Conservation (phyloP, 106 monocot genomes). For the Amphibolis antarctica region DNA sequence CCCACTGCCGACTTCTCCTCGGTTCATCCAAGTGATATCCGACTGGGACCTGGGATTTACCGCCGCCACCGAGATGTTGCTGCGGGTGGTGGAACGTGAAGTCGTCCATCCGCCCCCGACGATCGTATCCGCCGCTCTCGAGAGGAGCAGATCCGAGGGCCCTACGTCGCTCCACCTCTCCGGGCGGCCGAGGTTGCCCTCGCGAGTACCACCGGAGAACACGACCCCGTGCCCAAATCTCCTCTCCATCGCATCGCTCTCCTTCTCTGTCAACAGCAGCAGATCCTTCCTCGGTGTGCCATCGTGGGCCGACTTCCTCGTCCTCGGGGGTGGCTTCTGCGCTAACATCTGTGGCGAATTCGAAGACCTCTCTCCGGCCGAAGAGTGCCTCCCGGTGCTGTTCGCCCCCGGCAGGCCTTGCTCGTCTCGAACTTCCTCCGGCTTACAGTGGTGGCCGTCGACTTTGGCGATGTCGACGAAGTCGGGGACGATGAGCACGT, state of each 20-base stretch:
- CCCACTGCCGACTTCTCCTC: not conserved
- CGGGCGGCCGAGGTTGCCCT: not conserved
- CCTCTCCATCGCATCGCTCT: constrained; percentile 17
- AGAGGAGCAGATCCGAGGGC: constrained; percentile 68
- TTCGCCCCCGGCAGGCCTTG: constrained; percentile 9
- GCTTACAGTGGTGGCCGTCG: not conserved
- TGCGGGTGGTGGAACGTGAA: not conserved
- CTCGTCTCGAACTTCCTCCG: too few relatives aligned
- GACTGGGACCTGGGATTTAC: constrained; percentile 25
- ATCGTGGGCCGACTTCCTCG: constrained; percentile 19
- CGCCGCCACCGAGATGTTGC: constrained; percentile 2
- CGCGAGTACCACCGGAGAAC: constrained; percentile 17
- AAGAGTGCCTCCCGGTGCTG: constrained; percentile 59
- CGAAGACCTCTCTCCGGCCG: constrained; percentile 39
- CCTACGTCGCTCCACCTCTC: constrained; percentile 77
- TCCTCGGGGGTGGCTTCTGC: not conserved
- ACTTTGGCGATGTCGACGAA: not conserved
- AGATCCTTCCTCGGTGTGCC: constrained; percentile 40
- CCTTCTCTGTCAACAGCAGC: constrained; percentile 21
- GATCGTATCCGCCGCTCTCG: constrained; percentile 36
- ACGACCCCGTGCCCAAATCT: constrained; percentile 70
- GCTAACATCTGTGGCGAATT: constrained; percentile 6
- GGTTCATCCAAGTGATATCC: constrained; percentile 43
- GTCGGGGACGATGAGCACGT: constrained; percentile 46
- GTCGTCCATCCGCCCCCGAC: constrained; percentile 5